These are phyloP conservation scores for Pichia sp. DNA, from an alignment of 1,139 yeast genomes.

Conservation along the genomic window DNA sequence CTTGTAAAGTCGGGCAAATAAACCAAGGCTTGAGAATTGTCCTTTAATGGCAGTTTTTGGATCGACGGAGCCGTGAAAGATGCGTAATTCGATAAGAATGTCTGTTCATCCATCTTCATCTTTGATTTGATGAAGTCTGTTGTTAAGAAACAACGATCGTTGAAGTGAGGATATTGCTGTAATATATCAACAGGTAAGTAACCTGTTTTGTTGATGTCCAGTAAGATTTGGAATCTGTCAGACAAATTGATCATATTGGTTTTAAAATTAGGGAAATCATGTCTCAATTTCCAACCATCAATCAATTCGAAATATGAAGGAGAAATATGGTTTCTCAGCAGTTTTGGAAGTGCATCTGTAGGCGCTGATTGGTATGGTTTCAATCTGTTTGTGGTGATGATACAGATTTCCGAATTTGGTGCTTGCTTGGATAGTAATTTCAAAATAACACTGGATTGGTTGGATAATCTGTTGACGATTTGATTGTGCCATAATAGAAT, in stretches of 20 bases:
- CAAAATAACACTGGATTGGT: constrained; percentile 21
- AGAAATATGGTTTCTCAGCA: constrained; percentile 23
- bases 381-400: constrained; percentile 28
- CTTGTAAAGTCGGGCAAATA: constrained; percentile 27
- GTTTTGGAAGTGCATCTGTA: constrained; percentile 10
- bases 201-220: constrained; percentile 26
- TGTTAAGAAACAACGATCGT: constrained; percentile 17
- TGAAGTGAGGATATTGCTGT: constrained; percentile 24
- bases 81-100: constrained; percentile 27
- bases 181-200: constrained; percentile 19
- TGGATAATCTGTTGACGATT: constrained; percentile 26
- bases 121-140: constrained; percentile 21
- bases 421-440: constrained; percentile 14
- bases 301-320: constrained; percentile 29
- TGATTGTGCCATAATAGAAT: constrained; percentile 32
- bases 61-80: constrained; percentile 29
- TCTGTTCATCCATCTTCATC: constrained; percentile 22
- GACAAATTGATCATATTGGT: constrained; percentile 29
- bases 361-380: constrained; percentile 16
- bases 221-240: constrained; percentile 22
- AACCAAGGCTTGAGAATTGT: constrained; percentile 27
- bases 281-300: constrained; percentile 33
- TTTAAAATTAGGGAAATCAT: constrained; percentile 28
- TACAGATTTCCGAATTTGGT: constrained; percentile 23
- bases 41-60: constrained; percentile 26